Percentiles rank a stretch among this genome's conserved stretches.
Conservation (phyloP, 352 stramenopile species). For the Phytopythium boreale region DNA sequence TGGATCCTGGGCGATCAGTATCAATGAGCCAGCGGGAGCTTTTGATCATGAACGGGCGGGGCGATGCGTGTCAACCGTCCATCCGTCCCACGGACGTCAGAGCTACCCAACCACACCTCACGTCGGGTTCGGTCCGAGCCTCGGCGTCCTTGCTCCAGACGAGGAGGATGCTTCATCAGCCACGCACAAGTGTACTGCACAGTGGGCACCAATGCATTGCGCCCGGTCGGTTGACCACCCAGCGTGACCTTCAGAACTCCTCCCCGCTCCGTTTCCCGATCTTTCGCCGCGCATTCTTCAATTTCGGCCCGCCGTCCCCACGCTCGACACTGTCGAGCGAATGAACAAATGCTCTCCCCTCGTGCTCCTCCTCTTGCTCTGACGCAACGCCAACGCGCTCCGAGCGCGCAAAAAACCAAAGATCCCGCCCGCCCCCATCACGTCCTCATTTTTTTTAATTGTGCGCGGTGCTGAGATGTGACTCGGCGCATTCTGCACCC, state of each 20-base stretch:
- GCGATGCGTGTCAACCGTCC: too few species aligned
- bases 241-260: not conserved
- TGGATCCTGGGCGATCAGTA: too few species aligned
- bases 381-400: not conserved
- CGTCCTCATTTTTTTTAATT: not conserved
- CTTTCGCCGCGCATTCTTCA: constrained; percentile 3
- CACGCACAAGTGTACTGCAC: not conserved
- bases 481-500: not conserved
- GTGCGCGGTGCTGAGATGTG: not conserved
- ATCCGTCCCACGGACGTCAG: too few species aligned
- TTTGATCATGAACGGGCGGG: too few species aligned
- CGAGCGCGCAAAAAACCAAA: constrained; percentile 2
- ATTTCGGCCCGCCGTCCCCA: too few species aligned
- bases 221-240: not conserved
- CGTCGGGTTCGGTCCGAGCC: too few species aligned
- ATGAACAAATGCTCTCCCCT: too few species aligned
- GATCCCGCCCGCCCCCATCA: not conserved
- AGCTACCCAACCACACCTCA: too few species aligned
- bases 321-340: not conserved
- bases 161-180: too few species aligned
- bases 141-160: too few species aligned
- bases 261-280: constrained; percentile 1
- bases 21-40: too few species aligned
- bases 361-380: too few species aligned
- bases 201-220: not conserved